Evolutionary conservation across 495 filamentous ascomycete species (phyloP).

Genomic region (Aspergillus bertholletiae): DNA sequence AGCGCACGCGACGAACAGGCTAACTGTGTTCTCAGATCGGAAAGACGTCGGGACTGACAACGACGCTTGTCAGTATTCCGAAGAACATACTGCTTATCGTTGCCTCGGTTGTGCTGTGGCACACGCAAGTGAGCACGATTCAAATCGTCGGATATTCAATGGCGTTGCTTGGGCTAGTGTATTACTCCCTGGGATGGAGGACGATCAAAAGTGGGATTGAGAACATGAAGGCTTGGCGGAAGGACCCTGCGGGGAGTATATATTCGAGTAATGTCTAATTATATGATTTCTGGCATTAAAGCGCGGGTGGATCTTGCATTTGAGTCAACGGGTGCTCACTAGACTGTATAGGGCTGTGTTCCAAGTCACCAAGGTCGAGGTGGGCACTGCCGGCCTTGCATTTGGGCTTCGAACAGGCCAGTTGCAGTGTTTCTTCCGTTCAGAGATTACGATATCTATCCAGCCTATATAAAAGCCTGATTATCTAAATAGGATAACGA

Average conservation of each 20-base stretch:
- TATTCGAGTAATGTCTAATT: background rate
- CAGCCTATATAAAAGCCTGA: too few species aligned
- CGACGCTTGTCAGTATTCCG: conserved; percentile 71
- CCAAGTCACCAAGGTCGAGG: too few species aligned
- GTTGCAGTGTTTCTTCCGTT: too few species aligned
- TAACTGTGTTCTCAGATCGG: conserved; percentile 52
- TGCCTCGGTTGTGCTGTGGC: conserved; percentile 62
- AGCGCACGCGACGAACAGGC: background rate
- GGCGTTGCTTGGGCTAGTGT: conserved; percentile 59
- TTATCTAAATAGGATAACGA: too few species aligned
- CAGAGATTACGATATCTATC: too few species aligned
- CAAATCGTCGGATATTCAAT: conserved; percentile 66
- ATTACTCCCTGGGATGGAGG: conserved; percentile 58
- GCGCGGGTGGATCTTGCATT: too few species aligned
- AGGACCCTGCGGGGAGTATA: background rate
- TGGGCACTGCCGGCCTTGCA: too few species aligned
- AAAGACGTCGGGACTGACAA: conserved; percentile 71
- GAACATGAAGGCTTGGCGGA: background rate
- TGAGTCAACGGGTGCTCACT: too few species aligned
- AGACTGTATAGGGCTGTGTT: too few species aligned
- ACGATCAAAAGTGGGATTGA: background rate
- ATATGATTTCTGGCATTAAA: too few species aligned
- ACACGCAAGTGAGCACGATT: conserved; percentile 52
- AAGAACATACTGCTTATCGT: conserved; percentile 73
- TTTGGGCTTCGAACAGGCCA: too few species aligned